These are phyloP conservation scores for Ustanciosporium gigantosporum DNA, from an alignment of 1,284 basidiomycete genomes.

Conservation along the genomic window DNA sequence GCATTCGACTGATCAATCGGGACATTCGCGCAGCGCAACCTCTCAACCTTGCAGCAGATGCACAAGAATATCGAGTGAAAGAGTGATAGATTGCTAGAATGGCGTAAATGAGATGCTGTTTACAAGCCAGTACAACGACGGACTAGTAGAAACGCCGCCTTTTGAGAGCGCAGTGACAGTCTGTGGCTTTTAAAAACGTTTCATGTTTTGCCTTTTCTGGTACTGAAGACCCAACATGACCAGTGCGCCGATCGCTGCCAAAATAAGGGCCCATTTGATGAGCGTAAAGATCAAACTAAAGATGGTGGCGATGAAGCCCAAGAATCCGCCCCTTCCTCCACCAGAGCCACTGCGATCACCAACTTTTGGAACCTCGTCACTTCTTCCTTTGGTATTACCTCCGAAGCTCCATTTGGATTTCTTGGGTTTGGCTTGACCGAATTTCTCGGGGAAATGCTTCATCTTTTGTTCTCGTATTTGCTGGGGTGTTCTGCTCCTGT, in stretches of 20 bases:
- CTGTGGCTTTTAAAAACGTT: constrained; percentile 13
- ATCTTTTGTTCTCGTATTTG: constrained; percentile 25
- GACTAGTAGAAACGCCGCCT: no score
- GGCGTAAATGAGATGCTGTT: neutral
- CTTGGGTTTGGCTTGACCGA: constrained; percentile 11
- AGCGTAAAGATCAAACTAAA: constrained; percentile 28
- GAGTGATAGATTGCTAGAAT: neutral
- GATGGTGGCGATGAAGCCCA: constrained; percentile 11
- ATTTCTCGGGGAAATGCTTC: constrained; percentile 37
- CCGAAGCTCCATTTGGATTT: constrained; percentile 28
- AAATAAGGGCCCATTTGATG: constrained; percentile 39
- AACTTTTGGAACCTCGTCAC: constrained; percentile 7
- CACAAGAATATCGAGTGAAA: no score
- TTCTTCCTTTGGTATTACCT: constrained; percentile 23
- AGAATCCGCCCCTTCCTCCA: constrained; percentile 10
- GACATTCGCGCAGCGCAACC: no score
- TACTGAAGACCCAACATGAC: constrained; percentile 41
- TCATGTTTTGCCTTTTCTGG: constrained; percentile 36
- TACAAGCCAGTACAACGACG: no score
- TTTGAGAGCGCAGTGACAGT: no score
- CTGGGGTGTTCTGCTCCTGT: constrained; percentile 27
- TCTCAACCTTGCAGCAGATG: no score
- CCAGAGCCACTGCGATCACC: neutral
- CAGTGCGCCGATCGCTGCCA: constrained; percentile 38
- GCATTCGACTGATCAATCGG: no score